phyloP scores from a whole-genome alignment of 2,329 filamentous ascomycete species.

The Mycosphaerelloides madeirae region DNA sequence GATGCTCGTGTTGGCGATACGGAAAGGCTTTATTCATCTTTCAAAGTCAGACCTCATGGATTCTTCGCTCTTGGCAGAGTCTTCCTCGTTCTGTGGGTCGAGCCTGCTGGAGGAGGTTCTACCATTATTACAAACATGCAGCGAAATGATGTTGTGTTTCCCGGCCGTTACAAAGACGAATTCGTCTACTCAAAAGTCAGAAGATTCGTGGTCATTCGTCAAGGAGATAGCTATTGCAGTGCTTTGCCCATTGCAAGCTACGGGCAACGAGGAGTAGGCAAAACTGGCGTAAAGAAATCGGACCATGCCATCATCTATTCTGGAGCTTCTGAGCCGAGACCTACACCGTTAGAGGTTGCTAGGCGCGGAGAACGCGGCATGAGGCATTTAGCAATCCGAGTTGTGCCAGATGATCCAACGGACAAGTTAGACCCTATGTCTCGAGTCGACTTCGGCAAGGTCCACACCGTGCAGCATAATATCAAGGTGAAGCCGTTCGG shows the following conservation, averaged over 20 bases:
- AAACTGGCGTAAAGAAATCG: slow-evolving; percentile 14
- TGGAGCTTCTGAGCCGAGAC: slow-evolving; percentile 1
- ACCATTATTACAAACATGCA: slow-evolving; percentile 6
- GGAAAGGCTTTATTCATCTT: slow-evolving; percentile 6
- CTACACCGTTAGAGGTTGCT: not conserved
- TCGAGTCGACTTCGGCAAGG: slow-evolving; percentile 10
- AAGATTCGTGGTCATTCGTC: slow-evolving; percentile 25
- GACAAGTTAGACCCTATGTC: slow-evolving; percentile 3
- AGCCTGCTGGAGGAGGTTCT: slow-evolving; percentile 17
- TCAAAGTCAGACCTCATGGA: not conserved
- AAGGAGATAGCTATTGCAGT: slow-evolving; percentile 12
- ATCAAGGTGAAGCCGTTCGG: slow-evolving; percentile 7
- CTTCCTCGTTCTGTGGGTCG: slow-evolving; percentile 22
- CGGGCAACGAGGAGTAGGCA: slow-evolving; percentile 18
- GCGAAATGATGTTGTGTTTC: slow-evolving; percentile 3
- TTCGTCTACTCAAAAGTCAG: slow-evolving; percentile 22
- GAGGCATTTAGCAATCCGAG: slow-evolving; percentile 3
- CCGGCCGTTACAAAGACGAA: slow-evolving; percentile 10
- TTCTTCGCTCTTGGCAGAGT: slow-evolving; percentile 19
- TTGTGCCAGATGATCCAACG: slow-evolving; percentile 4
- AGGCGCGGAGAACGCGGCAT: slow-evolving; percentile 3
- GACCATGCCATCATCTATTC: slow-evolving; percentile 29
- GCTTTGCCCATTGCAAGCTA: slow-evolving; percentile 26
- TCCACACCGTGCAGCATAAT: slow-evolving; percentile 14
- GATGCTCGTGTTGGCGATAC: not conserved